Base-by-base conservation (phyloP, 1,284 basidiomycete genomes). In the Omphalotus olearius region DNA sequence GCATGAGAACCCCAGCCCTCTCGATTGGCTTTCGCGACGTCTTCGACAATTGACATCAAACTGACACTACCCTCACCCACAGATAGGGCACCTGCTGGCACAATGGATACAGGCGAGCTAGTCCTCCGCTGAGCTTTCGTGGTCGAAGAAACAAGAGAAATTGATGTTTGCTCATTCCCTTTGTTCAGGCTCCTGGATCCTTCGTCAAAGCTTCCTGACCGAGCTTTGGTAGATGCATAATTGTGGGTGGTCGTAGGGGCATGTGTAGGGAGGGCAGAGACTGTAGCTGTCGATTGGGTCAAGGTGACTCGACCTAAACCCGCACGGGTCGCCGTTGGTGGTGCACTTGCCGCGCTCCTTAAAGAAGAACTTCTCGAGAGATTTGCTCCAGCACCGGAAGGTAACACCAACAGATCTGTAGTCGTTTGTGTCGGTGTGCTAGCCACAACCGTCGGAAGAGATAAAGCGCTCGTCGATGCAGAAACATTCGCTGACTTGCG, bases 21-120 rank as follows among this genome's bases (percentile, higher is more conserved):
- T 26, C 67, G 56, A 56, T 78, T 76, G 48, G 65, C 65, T 40
- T 69, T 70, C 9, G 81, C 64, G 33, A 85, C 78, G 53, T 73
- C 77, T 58, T 85, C 83, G 4, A 87, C 79, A 56, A 87, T 80
- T 58, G 77, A 81, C 83, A 88, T 81, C 60, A 88, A 64, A 42
- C 77, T 85, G 3, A 33, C 28, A n/a, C 45, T 42, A 4, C 47
- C 47, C 17, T 20, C 28, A 6, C n/a, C 25, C 13, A 18, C n/a
- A 14, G 46, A 25, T 13, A 14, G 9, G 9, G 33, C 6, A 16
- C 26, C 45, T 10, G 35, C 17, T 4, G 33, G 23, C 1, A 20
- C 25, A 23, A 28, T 38, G 10, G 28, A n/a, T 11, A 39, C 41
- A 50, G 55, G 55, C 4, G 51, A 43, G 20, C 55, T 56, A 25